Percentiles rank a stretch among this genome's conserved stretches.
These are phyloP conservation scores for Pestalotiopsis fici DNA, from an alignment of 2,329 filamentous ascomycete species.

Conservation along the genomic window DNA sequence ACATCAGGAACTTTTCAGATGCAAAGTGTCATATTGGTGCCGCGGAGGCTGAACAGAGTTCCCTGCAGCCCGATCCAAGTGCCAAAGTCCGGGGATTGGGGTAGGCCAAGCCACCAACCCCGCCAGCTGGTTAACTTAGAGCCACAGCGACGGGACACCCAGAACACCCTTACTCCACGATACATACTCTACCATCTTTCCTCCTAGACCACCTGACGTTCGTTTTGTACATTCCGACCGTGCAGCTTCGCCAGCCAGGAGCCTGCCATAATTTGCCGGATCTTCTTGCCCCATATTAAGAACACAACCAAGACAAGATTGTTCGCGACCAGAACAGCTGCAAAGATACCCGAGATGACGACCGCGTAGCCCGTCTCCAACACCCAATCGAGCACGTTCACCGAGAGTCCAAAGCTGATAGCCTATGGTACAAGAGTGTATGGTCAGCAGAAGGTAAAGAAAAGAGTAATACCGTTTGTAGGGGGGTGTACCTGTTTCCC, in stretches of 20 bases:
- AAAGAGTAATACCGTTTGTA: too few species aligned
- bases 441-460: too few species aligned
- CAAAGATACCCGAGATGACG: conserved; percentile 53
- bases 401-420: conserved; percentile 53
- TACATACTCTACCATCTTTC: not conserved
- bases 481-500: too few species aligned
- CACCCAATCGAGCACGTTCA: conserved; percentile 53
- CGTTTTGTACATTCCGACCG: conserved; percentile 20
- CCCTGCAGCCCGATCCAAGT: too few species aligned
- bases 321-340: conserved; percentile 47
- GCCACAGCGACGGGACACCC: too few species aligned
- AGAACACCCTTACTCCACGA: too few species aligned
- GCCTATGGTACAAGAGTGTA: too few species aligned
- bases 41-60: too few species aligned
- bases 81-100: not conserved
- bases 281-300: conserved; percentile 51
- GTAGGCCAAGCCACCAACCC: not conserved
- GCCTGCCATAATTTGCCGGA: conserved; percentile 43
- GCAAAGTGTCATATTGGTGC: too few species aligned
- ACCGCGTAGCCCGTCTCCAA: conserved; percentile 46
- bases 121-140: not conserved
- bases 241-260: conserved; percentile 51
- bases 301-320: conserved; percentile 50
- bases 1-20: too few species aligned
- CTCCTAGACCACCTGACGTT: conserved; percentile 7